These are phyloP conservation scores for Tetradesmus obliquus DNA, from an alignment of 139 green algal genomes.

Conservation along the genomic window DNA sequence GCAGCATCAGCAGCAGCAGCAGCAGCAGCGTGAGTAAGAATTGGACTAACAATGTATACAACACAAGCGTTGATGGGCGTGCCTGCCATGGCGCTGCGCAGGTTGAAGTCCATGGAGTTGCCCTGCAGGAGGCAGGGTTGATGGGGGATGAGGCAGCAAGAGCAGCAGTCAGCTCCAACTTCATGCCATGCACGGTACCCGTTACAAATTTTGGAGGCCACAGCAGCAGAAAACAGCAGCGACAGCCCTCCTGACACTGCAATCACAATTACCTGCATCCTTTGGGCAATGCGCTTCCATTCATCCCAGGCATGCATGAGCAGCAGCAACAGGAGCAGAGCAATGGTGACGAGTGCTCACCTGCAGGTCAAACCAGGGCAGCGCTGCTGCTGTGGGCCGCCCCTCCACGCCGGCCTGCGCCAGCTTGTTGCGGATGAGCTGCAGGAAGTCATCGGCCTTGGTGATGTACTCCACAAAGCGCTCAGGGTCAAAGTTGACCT, in stretches of 20 bases:
- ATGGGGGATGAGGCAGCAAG: too few relatives aligned
- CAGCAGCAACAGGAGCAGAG: background rate
- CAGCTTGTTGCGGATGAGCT: constrained; percentile 33
- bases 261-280: too few relatives aligned
- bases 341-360: background rate
- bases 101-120: constrained; percentile 12
- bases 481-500: constrained; percentile 73
- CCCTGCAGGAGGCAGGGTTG: background rate
- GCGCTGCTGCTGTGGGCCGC: background rate
- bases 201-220: too few relatives aligned
- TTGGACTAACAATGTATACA: too few relatives aligned
- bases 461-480: constrained; percentile 44
- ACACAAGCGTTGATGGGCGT: too few relatives aligned
- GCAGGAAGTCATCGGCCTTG: constrained; percentile 11
- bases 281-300: too few relatives aligned
- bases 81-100: background rate
- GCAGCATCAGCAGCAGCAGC: background rate
- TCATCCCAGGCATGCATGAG: background rate
- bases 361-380: constrained; percentile 49
- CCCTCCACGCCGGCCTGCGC: constrained; percentile 9
- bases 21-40: too few relatives aligned
- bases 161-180: too few relatives aligned
- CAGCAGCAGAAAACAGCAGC: too few relatives aligned
- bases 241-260: too few relatives aligned
- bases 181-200: too few relatives aligned